phyloP scores from a whole-genome alignment of 2,329 filamentous ascomycete species.

The Monosporascus sp. region DNA sequence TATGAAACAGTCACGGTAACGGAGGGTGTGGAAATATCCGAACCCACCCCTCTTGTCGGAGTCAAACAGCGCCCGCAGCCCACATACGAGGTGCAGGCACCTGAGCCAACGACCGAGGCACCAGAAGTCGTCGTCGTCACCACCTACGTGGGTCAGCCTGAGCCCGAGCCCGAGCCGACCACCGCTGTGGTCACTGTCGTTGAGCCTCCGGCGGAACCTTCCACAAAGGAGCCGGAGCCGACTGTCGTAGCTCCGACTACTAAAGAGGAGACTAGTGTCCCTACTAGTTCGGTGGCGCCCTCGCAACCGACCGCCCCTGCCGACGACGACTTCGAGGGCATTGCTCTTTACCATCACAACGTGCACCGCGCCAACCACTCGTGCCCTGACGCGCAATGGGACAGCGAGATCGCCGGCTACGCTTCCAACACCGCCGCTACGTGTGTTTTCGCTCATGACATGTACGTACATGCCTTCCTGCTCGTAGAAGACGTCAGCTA shows the following conservation, averaged over 20 bases:
- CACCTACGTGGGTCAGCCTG: background rate
- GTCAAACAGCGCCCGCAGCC: constrained; percentile 12
- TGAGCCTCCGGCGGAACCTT: background rate
- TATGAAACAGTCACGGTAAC: constrained; percentile 32
- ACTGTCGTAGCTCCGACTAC: constrained; percentile 4
- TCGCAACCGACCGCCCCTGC: constrained; percentile 7
- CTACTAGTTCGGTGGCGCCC: constrained; percentile 1
- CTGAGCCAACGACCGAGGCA: background rate
- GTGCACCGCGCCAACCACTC: constrained; percentile 80
- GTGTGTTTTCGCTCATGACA: constrained; percentile 72
- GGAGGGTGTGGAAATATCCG: constrained; percentile 13
- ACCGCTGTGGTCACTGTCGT: constrained; percentile 4
- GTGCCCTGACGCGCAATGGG: constrained; percentile 60
- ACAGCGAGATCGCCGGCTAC: constrained; percentile 54
- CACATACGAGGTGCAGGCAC: background rate
- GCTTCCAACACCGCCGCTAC: constrained; percentile 58
- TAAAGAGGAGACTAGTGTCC: constrained; percentile 1
- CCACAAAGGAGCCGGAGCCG: constrained; percentile 1
- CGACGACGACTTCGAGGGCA: constrained; percentile 30
- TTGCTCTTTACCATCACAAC: constrained; percentile 73
- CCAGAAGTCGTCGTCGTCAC: background rate
- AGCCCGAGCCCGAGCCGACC: constrained; percentile 3
- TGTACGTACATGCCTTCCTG: constrained; percentile 47
- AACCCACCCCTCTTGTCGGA: constrained; percentile 9
- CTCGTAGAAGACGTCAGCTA: constrained; percentile 16